Evolutionary conservation across 805 yeast genomes (phyloP).

Genomic region (Candida chauliodis): DNA sequence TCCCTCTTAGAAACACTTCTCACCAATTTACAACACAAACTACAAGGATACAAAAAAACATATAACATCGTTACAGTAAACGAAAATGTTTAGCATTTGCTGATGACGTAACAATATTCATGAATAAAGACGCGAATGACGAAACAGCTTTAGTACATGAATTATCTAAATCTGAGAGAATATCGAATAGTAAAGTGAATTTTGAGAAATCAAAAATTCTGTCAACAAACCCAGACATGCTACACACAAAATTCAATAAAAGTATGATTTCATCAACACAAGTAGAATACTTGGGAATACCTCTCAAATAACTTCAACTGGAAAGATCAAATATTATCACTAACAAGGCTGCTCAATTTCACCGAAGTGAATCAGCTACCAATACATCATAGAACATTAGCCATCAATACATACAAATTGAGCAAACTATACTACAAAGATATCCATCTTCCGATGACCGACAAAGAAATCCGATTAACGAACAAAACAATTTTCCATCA

Average conservation of each 20-base stretch:
- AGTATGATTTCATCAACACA: too few relatives aligned
- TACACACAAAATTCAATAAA: too few relatives aligned
- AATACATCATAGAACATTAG: not conserved
- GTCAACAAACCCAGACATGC: too few relatives aligned
- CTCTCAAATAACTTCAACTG: not conserved
- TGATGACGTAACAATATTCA: not conserved
- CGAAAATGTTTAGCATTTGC: conserved; percentile 2
- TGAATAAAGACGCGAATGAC: not conserved
- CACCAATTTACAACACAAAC: too few relatives aligned
- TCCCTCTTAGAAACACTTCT: not conserved
- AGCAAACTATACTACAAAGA: not conserved
- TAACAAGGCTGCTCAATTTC: not conserved
- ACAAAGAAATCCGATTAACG: conserved; percentile 3
- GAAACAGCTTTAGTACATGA: not conserved
- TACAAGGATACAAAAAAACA: too few relatives aligned
- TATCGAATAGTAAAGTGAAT: too few relatives aligned
- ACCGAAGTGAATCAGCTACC: not conserved
- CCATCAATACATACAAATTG: not conserved
- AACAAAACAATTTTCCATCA: not conserved
- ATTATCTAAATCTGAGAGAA: too few relatives aligned
- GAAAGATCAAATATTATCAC: not conserved
- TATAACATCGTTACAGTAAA: too few relatives aligned
- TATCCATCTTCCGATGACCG: not conserved
- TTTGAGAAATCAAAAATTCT: too few relatives aligned
- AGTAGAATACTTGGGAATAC: not conserved